Percentiles rank a stretch among this genome's conserved stretches.
Evolutionary conservation across 495 filamentous ascomycete species (phyloP).

Genomic region (Penicillium alfredii): DNA sequence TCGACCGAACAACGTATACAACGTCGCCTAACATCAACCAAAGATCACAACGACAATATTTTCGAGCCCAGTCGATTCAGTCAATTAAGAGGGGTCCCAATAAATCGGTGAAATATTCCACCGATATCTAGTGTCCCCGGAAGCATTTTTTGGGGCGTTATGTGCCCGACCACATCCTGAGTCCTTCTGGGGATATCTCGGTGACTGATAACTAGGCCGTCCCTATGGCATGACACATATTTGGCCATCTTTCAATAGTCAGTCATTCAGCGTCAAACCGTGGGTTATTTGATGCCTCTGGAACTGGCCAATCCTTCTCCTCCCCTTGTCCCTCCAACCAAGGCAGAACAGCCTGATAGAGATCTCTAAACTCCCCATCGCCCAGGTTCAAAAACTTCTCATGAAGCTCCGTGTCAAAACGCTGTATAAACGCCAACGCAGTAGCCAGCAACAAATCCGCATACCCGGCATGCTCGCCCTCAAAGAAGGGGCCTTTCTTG

Average conservation of each 20-base stretch:
- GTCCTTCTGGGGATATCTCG: too few relatives aligned
- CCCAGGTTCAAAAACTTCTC: conserved; percentile 18
- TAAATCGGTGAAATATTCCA: background rate
- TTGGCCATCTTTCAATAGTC: too few relatives aligned
- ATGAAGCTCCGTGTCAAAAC: conserved; percentile 17
- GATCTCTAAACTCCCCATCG: conserved; percentile 17
- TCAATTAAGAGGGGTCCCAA: background rate
- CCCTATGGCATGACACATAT: too few relatives aligned
- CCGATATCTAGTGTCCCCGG: too few relatives aligned
- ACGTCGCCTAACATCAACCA: too few relatives aligned
- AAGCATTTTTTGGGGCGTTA: too few relatives aligned
- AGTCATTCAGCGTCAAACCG: too few relatives aligned
- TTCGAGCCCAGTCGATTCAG: background rate
- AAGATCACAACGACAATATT: too few relatives aligned
- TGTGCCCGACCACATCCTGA: too few relatives aligned
- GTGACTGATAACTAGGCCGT: background rate
- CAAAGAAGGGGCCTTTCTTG: conserved; percentile 27
- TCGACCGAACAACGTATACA: conserved; percentile 19
- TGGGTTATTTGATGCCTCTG: too few relatives aligned
- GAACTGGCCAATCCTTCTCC: conserved; percentile 28
- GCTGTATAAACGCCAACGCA: conserved; percentile 19
- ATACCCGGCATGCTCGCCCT: conserved; percentile 23
- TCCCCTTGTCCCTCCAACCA: conserved; percentile 30
- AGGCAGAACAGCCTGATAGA: conserved; percentile 25
- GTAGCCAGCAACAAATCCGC: conserved; percentile 21